Evolutionary conservation across 768 basidiomycete species (phyloP), one percentile per base, ranked within the genome.

Genomic region (Suillus sp.): DNA sequence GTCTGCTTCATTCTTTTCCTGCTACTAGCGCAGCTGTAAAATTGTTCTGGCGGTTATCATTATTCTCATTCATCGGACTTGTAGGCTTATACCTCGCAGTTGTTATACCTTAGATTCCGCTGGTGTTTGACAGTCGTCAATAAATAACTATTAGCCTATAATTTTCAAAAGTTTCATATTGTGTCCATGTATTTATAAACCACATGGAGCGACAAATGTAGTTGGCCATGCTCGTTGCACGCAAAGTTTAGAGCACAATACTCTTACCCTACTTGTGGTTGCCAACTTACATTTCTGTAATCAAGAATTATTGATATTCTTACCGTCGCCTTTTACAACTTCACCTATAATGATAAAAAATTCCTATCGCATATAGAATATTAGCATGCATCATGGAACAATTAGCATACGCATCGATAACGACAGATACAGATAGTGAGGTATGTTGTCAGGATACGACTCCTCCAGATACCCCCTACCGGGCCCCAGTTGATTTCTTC

Each of bases 401-500:
- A n/a, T 34, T 22, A 35, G n/a, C 35, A 8, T 34, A 34, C 11
- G 18, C 30, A 13, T 22, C n/a, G n/a, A 54, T 35, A 35, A 32
- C 5, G 16, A 57, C 25, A 38, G 27, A 40, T 13, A 37, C 10
- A 11, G 25, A 18, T 27, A 16, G 18, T 27, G 37, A 18, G 55
- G 37, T 30, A 40, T 20, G 18, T 40, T 30, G 56, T 20, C 38
- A 57, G 34, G 27, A 18, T 40, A 27, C 38, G 18, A 10, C 25
- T 20, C 18, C 22, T 37, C 25, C 9, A 5, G 32, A 53, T 13
- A 34, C 32, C 51, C n/a, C 32, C 64, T 73, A 76, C 40, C 71
- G 70, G 56, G 40, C 61, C 32, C 71, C 74, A 1, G 83, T 83
- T 11, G 81, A 77, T 72, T 87, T 91, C 72, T 90, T 91, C 59